Base-by-base conservation (phyloP, 306 rosid genomes). In the Corylus avellana region DNA sequence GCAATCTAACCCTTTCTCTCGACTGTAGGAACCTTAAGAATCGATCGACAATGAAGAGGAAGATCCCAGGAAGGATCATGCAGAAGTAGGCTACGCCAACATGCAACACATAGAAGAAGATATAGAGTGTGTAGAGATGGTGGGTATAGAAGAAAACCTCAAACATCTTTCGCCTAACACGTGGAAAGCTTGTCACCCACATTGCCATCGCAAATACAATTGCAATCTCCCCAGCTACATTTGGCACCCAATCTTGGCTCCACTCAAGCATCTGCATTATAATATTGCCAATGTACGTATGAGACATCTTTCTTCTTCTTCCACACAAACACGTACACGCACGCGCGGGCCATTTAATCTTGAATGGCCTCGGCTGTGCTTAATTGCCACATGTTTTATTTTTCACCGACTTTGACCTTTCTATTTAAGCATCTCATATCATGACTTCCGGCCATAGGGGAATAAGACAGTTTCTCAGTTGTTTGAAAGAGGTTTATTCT, bases 121-220 rank as follows among this genome's bases (percentile, higher is more conserved):
- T 84, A 73, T 79, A 91, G 79, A 93, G 77, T 0, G 63, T 18
- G 78, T 92, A 92, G 62, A 90, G 89, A 46, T 89, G 87, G 76
- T 93, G 97, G 6, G 88, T 86, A 87, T 93, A 93, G 78, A 77
- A 93, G 86, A 93, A 93, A 8, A 93, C 80, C 75, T 93, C 94
- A 66, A 84, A 93, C 90, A 84, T 88, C 78, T 87, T 89, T 16
- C 88, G 86, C 74, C 98, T 79, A 0, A 89, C 73, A 0, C 87
- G 49, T 0, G 80, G 49, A 55, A 89, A 10, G 80, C 93, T 89
- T 0, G 98, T 86, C 8, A 84, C 79, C 96, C 94, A 88, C 77
- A 91, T 89, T 1, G 53, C 83, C 20, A 87, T 42, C 7, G 91
- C 96, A 22, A 89, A 74, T 53, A 72, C 25, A 18, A 75, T 84